Conservation (phyloP, 2,329 filamentous ascomycete species). For the Pseudocercospora pini-densiflorae region DNA sequence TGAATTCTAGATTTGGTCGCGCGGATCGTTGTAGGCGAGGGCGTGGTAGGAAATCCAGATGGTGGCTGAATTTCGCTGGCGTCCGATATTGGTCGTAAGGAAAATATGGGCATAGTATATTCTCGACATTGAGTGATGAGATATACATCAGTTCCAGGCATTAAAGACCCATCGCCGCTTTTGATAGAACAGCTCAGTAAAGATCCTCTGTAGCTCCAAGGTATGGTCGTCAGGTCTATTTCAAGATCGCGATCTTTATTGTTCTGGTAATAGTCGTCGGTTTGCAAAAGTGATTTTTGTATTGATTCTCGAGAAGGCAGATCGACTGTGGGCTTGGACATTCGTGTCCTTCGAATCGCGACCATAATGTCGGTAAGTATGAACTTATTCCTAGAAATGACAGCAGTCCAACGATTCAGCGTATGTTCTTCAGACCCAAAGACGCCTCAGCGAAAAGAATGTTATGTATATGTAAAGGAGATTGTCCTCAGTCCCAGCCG, state of each 20-base stretch:
- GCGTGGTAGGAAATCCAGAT: neutral
- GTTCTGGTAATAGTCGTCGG: neutral
- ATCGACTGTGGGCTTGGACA: neutral
- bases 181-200: constrained; percentile 6
- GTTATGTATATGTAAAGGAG: neutral
- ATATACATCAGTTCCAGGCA: constrained; percentile 3
- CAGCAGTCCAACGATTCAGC: neutral
- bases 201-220: constrained; percentile 7
- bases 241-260: neutral
- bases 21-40: neutral
- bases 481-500: neutral
- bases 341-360: neutral
- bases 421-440: too few relatives aligned
- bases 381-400: too few relatives aligned
- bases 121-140: constrained; percentile 10
- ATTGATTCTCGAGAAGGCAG: neutral
- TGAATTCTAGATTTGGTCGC: neutral
- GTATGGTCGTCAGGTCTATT: neutral
- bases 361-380: neutral
- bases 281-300: too few relatives aligned
- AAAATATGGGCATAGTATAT: constrained; percentile 5
- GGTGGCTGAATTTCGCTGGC: neutral
- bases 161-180: constrained; percentile 5
- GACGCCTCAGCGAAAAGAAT: too few relatives aligned
- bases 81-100: neutral